Percentiles rank a stretch among this genome's conserved stretches.
Evolutionary conservation across 305 asterid genomes (phyloP).

Genomic region (Rubia peregrina): DNA sequence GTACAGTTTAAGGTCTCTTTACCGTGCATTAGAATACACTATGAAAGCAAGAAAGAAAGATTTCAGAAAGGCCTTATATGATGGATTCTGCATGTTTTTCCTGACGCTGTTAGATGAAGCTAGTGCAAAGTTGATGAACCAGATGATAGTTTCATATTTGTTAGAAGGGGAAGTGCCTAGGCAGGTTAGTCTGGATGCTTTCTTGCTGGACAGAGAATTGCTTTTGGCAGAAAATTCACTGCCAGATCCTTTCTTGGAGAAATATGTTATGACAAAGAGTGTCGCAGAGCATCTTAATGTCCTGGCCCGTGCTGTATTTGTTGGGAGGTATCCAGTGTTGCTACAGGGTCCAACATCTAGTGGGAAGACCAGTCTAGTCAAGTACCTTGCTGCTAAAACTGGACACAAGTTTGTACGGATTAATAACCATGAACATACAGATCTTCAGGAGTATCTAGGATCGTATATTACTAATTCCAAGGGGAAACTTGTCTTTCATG

Average conservation of each 20-base stretch:
- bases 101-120: constrained; percentile 59
- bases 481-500: constrained; percentile 88
- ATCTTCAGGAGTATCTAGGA: constrained; percentile 97
- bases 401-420: constrained; percentile 89
- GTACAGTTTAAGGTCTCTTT: constrained; percentile 89
- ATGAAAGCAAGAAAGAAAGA: constrained; percentile 49
- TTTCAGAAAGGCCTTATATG: constrained; percentile 60
- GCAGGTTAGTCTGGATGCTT: constrained; percentile 38
- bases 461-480: constrained; percentile 81
- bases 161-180: constrained; percentile 44
- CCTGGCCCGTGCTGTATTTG: constrained; percentile 76
- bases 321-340: constrained; percentile 80
- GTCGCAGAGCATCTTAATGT: constrained; percentile 67
- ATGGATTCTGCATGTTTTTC: constrained; percentile 94
- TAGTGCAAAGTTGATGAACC: constrained; percentile 65
- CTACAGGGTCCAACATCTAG: constrained; percentile 99
- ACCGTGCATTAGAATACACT: constrained; percentile 81
- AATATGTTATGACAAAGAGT: constrained; percentile 67
- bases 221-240: constrained; percentile 18
- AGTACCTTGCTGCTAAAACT: constrained; percentile 72
- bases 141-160: constrained; percentile 42
- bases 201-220: constrained; percentile 29
- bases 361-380: constrained; percentile 96
- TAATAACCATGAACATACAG: constrained; percentile 96
- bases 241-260: constrained; percentile 36